Evolutionary conservation across 2,329 filamentous ascomycete species (phyloP).

Genomic region (Pestalotiopsis sp.): DNA sequence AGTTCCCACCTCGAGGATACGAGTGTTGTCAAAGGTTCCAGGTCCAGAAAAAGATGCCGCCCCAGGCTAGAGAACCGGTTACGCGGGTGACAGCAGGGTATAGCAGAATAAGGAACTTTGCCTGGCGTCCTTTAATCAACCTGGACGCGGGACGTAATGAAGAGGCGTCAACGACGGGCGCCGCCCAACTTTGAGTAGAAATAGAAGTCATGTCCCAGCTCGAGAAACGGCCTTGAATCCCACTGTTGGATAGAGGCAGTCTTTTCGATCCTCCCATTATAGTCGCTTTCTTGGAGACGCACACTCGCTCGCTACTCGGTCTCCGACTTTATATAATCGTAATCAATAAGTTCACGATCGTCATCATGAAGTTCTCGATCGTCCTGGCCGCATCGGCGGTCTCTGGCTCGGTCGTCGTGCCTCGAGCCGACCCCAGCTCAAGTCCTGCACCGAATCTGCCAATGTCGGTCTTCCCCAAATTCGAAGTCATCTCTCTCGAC

Average conservation of each 20-base stretch:
- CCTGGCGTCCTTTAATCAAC: background rate
- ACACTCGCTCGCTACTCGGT: background rate
- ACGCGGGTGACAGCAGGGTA: background rate
- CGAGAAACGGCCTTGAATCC: background rate
- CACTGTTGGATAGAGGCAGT: background rate
- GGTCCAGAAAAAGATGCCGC: background rate
- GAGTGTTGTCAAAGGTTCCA: slow-evolving; percentile 2
- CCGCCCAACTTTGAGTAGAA: slow-evolving; percentile 3
- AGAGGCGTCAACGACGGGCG: background rate
- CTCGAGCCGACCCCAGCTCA: background rate
- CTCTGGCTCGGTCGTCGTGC: background rate
- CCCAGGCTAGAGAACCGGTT: background rate
- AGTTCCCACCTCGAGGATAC: background rate
- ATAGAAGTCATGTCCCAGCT: background rate
- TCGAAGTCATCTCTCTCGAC: background rate
- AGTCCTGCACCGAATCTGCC: background rate
- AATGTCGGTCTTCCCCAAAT: slow-evolving; percentile 3
- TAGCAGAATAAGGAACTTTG: background rate
- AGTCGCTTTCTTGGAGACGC: background rate
- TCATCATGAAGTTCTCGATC: slow-evolving; percentile 2
- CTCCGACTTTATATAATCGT: background rate
- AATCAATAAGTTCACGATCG: background rate
- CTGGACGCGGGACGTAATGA: background rate
- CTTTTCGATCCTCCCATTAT: background rate
- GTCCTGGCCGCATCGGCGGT: slow-evolving; percentile 1